These are phyloP conservation scores for Williopsis jadinii DNA, from an alignment of 1,139 yeast genomes.

Conservation along the genomic window DNA sequence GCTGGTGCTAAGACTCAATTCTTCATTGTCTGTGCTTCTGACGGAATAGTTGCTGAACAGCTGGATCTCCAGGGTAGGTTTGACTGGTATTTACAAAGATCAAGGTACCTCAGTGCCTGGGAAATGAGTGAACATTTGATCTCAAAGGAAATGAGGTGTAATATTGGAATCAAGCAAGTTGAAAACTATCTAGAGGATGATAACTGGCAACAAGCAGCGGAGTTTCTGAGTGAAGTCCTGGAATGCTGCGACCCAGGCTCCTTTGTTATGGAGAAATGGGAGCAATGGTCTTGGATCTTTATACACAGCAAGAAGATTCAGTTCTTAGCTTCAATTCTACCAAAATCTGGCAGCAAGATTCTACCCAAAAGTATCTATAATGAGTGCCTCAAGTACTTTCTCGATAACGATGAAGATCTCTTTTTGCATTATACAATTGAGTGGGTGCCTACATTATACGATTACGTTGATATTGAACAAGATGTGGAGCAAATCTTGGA, in stretches of 20 bases:
- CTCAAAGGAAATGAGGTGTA: slow-evolving; percentile 41
- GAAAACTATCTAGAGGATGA: slow-evolving; percentile 43
- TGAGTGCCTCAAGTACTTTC: slow-evolving; percentile 42
- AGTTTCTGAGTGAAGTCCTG: slow-evolving; percentile 40
- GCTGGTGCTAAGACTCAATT: slow-evolving; percentile 38
- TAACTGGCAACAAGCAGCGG: slow-evolving; percentile 53
- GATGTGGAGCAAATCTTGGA: slow-evolving; percentile 39
- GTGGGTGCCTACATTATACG: slow-evolving; percentile 61
- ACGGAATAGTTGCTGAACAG: slow-evolving; percentile 72
- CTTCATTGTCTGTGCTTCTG: slow-evolving; percentile 72
- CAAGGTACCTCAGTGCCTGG: slow-evolving; percentile 66
- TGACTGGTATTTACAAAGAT: slow-evolving; percentile 60
- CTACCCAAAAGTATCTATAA: slow-evolving; percentile 36
- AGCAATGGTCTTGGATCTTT: slow-evolving; percentile 52
- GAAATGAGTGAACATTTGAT: slow-evolving; percentile 55
- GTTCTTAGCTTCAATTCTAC: slow-evolving; percentile 34
- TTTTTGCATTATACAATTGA: slow-evolving; percentile 36
- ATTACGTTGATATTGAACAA: slow-evolving; percentile 37
- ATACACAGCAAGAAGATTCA: slow-evolving; percentile 41
- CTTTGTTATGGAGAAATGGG: slow-evolving; percentile 51
- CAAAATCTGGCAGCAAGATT: slow-evolving; percentile 31
- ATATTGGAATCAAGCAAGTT: slow-evolving; percentile 58
- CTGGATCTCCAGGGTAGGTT: slow-evolving; percentile 61
- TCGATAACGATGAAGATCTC: slow-evolving; percentile 31
- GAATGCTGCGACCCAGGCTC: slow-evolving; percentile 26